phyloP scores from a whole-genome alignment of 2,329 filamentous ascomycete species.

The Emergomyces pasteurianus region DNA sequence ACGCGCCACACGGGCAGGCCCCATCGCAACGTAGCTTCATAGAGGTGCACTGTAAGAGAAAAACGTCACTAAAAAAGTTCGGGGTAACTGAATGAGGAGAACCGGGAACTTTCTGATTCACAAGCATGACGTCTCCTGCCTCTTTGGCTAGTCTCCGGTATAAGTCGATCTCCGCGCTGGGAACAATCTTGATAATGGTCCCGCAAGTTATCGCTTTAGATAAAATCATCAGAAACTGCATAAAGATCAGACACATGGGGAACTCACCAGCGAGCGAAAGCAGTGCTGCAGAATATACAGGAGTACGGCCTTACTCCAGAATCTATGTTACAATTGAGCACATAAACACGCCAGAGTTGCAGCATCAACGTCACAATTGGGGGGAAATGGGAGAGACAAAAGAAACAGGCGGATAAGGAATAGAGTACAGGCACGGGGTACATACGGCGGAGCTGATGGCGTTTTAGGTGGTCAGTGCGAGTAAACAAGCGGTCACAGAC shows the following conservation, averaged over 20 bases:
- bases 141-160: slow-evolving; percentile 35
- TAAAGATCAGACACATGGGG: background rate
- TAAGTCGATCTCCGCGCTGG: slow-evolving; percentile 30
- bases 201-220: slow-evolving; percentile 32
- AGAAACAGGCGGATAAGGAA: background rate
- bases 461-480: slow-evolving; percentile 37
- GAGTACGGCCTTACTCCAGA: slow-evolving; percentile 37
- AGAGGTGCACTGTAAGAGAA: slow-evolving; percentile 29
- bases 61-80: slow-evolving; percentile 2
- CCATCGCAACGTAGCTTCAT: slow-evolving; percentile 39
- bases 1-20: slow-evolving; percentile 32
- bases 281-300: slow-evolving; percentile 34
- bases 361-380: background rate
- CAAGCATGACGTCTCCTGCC: slow-evolving; percentile 37
- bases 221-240: slow-evolving; percentile 1
- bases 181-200: slow-evolving; percentile 35
- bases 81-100: background rate
- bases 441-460: slow-evolving; percentile 36
- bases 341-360: background rate
- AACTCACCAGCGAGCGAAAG: slow-evolving; percentile 35
- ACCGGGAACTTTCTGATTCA: slow-evolving; percentile 27
- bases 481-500: slow-evolving; percentile 36
- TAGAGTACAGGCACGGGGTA: slow-evolving; percentile 4
- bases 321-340: slow-evolving; percentile 20
- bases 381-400: background rate